These are phyloP conservation scores for Blastobotrys muscicola DNA, from an alignment of 805 yeast genomes.

Conservation along the genomic window DNA sequence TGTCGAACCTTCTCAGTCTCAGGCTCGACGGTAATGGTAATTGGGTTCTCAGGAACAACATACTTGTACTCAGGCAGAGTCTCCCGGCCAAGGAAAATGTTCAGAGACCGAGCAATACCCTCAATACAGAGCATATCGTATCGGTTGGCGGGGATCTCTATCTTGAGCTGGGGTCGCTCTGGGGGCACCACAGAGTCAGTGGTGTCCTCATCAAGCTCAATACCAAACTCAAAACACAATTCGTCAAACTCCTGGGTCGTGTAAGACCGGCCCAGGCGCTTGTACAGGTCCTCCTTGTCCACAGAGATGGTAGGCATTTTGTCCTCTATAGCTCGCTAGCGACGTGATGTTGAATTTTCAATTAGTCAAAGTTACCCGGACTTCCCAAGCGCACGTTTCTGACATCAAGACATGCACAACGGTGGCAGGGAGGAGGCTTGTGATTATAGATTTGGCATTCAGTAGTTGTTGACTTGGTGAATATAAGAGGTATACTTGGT, in stretches of 20 bases:
- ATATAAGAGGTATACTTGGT: too few relatives aligned
- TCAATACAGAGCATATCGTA: slow-evolving; percentile 97
- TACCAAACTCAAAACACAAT: slow-evolving; percentile 93
- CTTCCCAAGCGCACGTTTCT: too few relatives aligned
- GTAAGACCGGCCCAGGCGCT: slow-evolving; percentile 50
- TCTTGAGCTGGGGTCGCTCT: slow-evolving; percentile 93
- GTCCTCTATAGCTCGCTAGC: neutral
- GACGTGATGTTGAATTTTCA: too few relatives aligned
- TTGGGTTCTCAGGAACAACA: slow-evolving; percentile 49
- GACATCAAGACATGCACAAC: too few relatives aligned
- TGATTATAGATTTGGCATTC: too few relatives aligned
- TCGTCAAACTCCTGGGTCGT: slow-evolving; percentile 93
- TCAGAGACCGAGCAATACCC: slow-evolving; percentile 92
- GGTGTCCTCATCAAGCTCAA: slow-evolving; percentile 96
- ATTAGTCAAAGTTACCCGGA: too few relatives aligned
- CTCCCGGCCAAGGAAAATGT: slow-evolving; percentile 70
- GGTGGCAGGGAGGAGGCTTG: too few relatives aligned
- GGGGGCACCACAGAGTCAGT: slow-evolving; percentile 75
- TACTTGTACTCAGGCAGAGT: slow-evolving; percentile 59
- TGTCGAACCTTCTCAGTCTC: slow-evolving; percentile 75
- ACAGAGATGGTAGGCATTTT: slow-evolving; percentile 94
- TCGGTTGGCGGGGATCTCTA: slow-evolving; percentile 96
- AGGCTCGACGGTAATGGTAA: slow-evolving; percentile 60
- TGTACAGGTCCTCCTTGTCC: slow-evolving; percentile 85
- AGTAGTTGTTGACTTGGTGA: too few relatives aligned